Evolutionary conservation across 441 rosid genomes (phyloP).

Genomic region (Populus hybrid): DNA sequence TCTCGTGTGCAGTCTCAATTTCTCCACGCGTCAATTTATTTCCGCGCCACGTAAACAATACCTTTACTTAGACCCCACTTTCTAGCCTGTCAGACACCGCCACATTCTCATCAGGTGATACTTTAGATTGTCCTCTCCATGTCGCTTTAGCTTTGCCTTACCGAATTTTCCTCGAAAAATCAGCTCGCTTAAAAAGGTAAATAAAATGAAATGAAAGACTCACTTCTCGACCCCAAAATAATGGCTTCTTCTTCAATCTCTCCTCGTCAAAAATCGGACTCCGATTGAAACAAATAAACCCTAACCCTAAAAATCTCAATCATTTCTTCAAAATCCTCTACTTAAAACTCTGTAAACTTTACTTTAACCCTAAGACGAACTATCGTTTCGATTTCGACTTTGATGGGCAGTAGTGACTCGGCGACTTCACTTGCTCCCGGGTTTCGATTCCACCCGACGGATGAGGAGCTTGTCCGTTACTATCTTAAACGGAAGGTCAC

Average conservation of each 20-base stretch:
- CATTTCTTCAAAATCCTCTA: background rate
- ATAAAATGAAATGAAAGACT: background rate
- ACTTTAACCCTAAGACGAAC: background rate
- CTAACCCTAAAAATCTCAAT: background rate
- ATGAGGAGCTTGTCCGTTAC: constrained; percentile 86
- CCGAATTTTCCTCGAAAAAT: background rate
- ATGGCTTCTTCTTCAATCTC: background rate
- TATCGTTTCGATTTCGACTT: background rate
- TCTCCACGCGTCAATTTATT: background rate
- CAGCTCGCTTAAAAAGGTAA: background rate
- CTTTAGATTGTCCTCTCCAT: background rate
- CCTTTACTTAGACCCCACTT: background rate
- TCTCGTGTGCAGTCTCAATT: background rate
- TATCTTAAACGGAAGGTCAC: constrained; percentile 83
- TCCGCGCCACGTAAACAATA: background rate
- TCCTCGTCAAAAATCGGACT: background rate
- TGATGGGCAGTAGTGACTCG: constrained; percentile 54
- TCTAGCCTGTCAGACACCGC: background rate
- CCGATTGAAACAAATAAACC: background rate
- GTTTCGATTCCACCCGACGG: constrained; percentile 93
- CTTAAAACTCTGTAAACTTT: background rate
- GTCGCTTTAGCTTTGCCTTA: background rate
- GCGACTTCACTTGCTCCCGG: constrained; percentile 82
- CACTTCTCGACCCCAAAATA: background rate
- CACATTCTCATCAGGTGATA: background rate